These are phyloP conservation scores for Trichothecium roseum DNA, from an alignment of 2,329 filamentous ascomycete genomes.

Conservation along the genomic window DNA sequence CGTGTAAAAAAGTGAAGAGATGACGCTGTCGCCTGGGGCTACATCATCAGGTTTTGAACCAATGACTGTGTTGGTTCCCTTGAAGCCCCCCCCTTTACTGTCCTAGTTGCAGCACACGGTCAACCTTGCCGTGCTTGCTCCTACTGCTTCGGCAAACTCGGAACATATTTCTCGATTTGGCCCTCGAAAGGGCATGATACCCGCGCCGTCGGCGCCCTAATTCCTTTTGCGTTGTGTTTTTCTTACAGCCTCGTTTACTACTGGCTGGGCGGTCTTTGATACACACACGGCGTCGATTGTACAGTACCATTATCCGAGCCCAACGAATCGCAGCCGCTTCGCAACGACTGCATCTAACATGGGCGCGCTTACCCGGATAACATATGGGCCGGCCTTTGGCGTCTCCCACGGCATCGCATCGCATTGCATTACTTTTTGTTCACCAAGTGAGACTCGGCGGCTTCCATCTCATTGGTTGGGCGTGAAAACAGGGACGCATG, in stretches of 20 bases:
- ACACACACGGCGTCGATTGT: constrained; percentile 1
- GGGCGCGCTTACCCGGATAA: too few species aligned
- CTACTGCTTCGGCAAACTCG: not conserved
- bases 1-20: constrained; percentile 40
- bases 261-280: too few species aligned
- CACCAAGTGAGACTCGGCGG: too few species aligned
- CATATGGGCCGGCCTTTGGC: too few species aligned
- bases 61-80: too few species aligned
- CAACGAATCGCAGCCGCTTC: too few species aligned
- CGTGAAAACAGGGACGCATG: too few species aligned
- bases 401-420: too few species aligned
- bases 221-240: constrained; percentile 8
- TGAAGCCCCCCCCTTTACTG: not conserved
- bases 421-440: too few species aligned
- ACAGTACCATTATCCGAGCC: not conserved
- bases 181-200: constrained; percentile 18
- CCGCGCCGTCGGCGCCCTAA: constrained; percentile 13
- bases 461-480: too few species aligned
- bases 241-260: not conserved
- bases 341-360: too few species aligned
- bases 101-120: constrained; percentile 2
- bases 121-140: constrained; percentile 3
- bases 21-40: too few species aligned
- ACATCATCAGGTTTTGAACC: not conserved
- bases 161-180: constrained; percentile 7